A percentile compares a stretch with the other conserved stretches of the same genome.
These are phyloP conservation scores for Saccharomycopsis crataegensis DNA, from an alignment of 1,139 yeast species.

Conservation along the genomic window DNA sequence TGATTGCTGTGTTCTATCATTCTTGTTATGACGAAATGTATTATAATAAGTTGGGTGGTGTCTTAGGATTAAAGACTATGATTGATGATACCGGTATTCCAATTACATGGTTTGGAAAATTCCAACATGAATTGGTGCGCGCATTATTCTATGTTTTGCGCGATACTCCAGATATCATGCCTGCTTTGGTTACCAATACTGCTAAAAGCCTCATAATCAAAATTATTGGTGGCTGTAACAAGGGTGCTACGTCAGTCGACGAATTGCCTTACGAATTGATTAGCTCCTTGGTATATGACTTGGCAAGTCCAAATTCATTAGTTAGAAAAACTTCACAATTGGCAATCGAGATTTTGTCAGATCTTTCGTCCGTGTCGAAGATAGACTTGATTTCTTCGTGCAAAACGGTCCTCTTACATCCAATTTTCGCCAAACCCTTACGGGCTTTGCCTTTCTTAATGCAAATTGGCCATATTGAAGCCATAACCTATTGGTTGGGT, in stretches of 20 bases:
- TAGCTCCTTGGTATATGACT: conserved; percentile 84
- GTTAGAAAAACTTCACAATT: conserved; percentile 81
- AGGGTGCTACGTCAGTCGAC: conserved; percentile 49
- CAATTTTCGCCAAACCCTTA: conserved; percentile 93
- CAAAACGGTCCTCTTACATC: conserved; percentile 73
- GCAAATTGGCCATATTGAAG: conserved; percentile 98
- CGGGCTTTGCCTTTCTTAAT: conserved; percentile 96
- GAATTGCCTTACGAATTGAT: conserved; percentile 53
- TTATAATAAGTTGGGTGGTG: conserved; percentile 83
- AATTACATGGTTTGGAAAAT: conserved; percentile 60
- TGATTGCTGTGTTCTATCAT: conserved; percentile 66
- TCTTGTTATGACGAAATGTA: conserved; percentile 87
- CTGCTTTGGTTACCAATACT: conserved; percentile 63
- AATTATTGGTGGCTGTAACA: conserved; percentile 60
- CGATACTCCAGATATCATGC: conserved; percentile 88
- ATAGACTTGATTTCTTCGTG: conserved; percentile 78
- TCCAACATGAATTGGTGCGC: conserved; percentile 79
- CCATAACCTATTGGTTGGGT: conserved; percentile 85
- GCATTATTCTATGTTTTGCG: conserved; percentile 84
- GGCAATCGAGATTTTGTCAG: conserved; percentile 60
- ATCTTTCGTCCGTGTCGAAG: conserved; percentile 60
- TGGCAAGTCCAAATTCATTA: conserved; percentile 78
- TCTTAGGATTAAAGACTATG: conserved; percentile 71
- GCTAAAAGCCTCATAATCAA: conserved; percentile 64
- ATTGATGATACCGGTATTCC: conserved; percentile 64